Evolutionary conservation across 2,329 filamentous ascomycete species (phyloP).

Genomic region (Venturia asperata): DNA sequence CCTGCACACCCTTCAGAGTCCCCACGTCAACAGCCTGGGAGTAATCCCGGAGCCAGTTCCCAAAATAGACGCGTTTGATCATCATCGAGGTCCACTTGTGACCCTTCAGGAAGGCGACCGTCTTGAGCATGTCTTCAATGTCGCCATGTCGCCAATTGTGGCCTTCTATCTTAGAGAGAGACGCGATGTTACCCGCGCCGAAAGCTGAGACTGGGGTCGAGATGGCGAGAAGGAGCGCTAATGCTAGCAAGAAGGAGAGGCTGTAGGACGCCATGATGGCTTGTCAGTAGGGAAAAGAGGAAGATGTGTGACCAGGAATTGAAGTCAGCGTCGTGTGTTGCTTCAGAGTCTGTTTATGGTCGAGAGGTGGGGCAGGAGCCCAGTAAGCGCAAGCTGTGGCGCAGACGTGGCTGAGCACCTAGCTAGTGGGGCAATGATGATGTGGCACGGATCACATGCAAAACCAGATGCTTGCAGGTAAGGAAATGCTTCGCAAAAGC

Average conservation of each 20-base stretch:
- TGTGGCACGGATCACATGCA: slow-evolving; percentile 1
- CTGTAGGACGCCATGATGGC: slow-evolving; percentile 19
- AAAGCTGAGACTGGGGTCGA: slow-evolving; percentile 34
- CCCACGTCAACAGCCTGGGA: slow-evolving; percentile 49
- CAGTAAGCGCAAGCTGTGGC: background rate
- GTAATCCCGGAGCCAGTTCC: slow-evolving; percentile 45
- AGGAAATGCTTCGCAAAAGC: no score
- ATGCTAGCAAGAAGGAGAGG: slow-evolving; percentile 16
- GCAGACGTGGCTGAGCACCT: background rate
- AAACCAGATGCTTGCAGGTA: background rate
- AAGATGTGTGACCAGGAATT: background rate
- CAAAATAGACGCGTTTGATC: slow-evolving; percentile 42
- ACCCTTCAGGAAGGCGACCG: slow-evolving; percentile 39
- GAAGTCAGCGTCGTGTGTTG: background rate
- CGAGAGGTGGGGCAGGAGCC: background rate
- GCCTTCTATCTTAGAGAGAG: slow-evolving; percentile 38
- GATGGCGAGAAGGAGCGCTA: slow-evolving; percentile 21
- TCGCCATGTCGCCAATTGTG: slow-evolving; percentile 48
- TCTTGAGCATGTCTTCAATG: slow-evolving; percentile 46
- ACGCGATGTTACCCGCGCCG: slow-evolving; percentile 43
- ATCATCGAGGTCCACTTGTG: slow-evolving; percentile 40
- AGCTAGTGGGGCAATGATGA: background rate
- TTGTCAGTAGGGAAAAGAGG: background rate
- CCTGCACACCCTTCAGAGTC: slow-evolving; percentile 46
- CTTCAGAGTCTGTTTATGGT: background rate